Evolutionary conservation across 2,329 filamentous ascomycete species (phyloP).

Genomic region (Chrysoporthe puriensis): DNA sequence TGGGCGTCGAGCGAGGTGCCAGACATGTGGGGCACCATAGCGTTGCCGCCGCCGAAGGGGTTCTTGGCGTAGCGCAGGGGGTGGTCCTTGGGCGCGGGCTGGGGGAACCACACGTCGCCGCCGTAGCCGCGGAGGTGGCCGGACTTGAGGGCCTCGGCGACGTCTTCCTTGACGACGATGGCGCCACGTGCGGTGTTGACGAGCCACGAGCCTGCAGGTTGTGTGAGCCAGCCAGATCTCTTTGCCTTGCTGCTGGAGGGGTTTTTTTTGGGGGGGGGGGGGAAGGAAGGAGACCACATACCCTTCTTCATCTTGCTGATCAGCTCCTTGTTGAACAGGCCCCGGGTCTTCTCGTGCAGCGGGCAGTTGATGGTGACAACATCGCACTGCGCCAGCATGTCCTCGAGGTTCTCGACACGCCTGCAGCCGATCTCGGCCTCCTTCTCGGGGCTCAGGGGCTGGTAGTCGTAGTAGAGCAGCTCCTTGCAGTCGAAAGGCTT

Average conservation of each 20-base stretch:
- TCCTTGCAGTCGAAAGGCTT: slow-evolving; percentile 99
- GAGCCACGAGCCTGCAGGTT: slow-evolving; percentile 78
- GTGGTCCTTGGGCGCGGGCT: slow-evolving; percentile 94
- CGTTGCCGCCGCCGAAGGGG: slow-evolving; percentile 95
- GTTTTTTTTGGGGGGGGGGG: not conserved
- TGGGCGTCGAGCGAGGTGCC: slow-evolving; percentile 98
- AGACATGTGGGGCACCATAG: slow-evolving; percentile 99
- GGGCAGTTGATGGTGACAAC: slow-evolving; percentile 99
- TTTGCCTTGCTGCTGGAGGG: not conserved
- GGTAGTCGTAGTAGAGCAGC: slow-evolving; percentile 99
- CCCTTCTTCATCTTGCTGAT: slow-evolving; percentile 99
- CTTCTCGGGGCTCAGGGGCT: slow-evolving; percentile 81
- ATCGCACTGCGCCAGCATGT: slow-evolving; percentile 92
- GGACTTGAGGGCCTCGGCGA: slow-evolving; percentile 87
- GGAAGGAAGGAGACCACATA: slow-evolving; percentile 34
- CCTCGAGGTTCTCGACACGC: slow-evolving; percentile 86
- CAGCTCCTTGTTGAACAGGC: slow-evolving; percentile 97
- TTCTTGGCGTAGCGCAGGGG: slow-evolving; percentile 89
- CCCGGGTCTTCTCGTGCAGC: slow-evolving; percentile 95
- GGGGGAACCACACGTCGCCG: slow-evolving; percentile 94
- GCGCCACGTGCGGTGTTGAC: slow-evolving; percentile 98
- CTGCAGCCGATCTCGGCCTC: slow-evolving; percentile 96
- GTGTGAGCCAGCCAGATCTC: not conserved
- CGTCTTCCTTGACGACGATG: slow-evolving; percentile 99
- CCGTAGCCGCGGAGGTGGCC: slow-evolving; percentile 91